A percentile compares a stretch with the other conserved stretches of the same genome.
Conservation (phyloP, 345 rosid species). For the Aegle marmelos region DNA sequence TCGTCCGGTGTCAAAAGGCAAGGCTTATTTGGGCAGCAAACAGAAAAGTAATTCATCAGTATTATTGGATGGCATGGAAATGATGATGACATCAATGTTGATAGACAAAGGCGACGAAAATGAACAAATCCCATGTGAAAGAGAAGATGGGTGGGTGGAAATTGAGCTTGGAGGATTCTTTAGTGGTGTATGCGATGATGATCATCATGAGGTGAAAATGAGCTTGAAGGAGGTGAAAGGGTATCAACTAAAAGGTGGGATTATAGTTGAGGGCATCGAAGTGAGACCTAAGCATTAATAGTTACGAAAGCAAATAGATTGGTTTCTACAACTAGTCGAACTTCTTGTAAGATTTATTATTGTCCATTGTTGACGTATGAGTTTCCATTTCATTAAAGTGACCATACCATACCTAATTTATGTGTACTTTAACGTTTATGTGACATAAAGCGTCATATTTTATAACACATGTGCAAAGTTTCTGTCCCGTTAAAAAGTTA, state of each 20-base stretch:
- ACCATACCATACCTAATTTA: no score
- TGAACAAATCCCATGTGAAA: constrained; percentile 21
- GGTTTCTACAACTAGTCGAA: not conserved
- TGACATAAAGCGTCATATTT: no score
- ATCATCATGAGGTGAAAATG: constrained; percentile 43
- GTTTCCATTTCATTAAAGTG: no score
- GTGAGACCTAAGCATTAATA: constrained; percentile 47
- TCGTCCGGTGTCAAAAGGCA: not conserved
- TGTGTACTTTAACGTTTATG: no score
- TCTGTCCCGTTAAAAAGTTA: no score
- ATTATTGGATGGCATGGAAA: not conserved
- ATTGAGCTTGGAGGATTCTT: constrained; percentile 66
- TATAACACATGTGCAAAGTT: no score
- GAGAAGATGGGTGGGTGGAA: constrained; percentile 78
- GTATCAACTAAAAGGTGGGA: constrained; percentile 68
- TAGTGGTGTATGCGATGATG: constrained; percentile 17
- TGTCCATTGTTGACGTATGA: not conserved
- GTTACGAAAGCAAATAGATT: not conserved
- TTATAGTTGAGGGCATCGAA: constrained; percentile 74
- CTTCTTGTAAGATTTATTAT: not conserved
- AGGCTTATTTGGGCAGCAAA: constrained; percentile 14
- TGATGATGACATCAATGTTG: constrained; percentile 16
- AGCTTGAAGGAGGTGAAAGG: constrained; percentile 71
- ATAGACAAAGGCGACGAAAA: constrained; percentile 7
- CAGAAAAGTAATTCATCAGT: not conserved